phyloP scores from a whole-genome alignment of 345 rosid species.

The Populus nigra region DNA sequence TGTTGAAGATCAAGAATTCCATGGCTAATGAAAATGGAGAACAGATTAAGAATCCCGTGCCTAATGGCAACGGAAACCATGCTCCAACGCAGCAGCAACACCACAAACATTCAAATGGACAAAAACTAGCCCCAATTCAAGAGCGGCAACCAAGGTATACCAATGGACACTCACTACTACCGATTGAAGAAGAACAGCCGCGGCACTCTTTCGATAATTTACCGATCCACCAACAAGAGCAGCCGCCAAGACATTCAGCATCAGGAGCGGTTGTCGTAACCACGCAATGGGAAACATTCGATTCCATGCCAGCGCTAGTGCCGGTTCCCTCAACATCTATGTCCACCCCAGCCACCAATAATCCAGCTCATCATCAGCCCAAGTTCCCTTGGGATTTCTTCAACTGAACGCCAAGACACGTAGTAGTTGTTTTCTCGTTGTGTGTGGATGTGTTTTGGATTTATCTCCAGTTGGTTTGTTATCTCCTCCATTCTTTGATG shows the following conservation, averaged over 20 bases:
- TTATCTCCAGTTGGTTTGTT: slow-evolving; percentile 44
- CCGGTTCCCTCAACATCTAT: slow-evolving; percentile 38
- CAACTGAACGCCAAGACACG: slow-evolving; percentile 38
- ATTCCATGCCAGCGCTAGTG: slow-evolving; percentile 36
- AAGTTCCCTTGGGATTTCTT: slow-evolving; percentile 94
- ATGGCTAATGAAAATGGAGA: slow-evolving; percentile 17
- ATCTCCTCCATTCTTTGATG: slow-evolving; percentile 71
- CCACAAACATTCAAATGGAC: slow-evolving; percentile 39
- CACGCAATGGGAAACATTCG: slow-evolving; percentile 95
- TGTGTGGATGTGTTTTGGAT: slow-evolving; percentile 62
- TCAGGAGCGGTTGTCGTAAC: slow-evolving; percentile 63
- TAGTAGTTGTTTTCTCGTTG: slow-evolving; percentile 14
- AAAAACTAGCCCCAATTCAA: slow-evolving; percentile 34
- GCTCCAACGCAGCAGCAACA: slow-evolving; percentile 30
- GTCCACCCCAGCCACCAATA: slow-evolving; percentile 27
- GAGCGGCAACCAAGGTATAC: slow-evolving; percentile 41
- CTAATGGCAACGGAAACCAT: slow-evolving; percentile 43
- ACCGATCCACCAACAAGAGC: slow-evolving; percentile 28
- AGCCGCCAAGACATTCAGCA: slow-evolving; percentile 38
- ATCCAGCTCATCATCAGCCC: slow-evolving; percentile 42
- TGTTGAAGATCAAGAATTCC: slow-evolving; percentile 80
- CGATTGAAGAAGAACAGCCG: slow-evolving; percentile 15
- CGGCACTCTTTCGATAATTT: neutral
- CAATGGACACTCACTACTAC: slow-evolving; percentile 31
- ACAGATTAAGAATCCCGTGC: neutral